Conservation (phyloP, 108 stramenopile genomes). For the Discostella pseudostelligera region DNA sequence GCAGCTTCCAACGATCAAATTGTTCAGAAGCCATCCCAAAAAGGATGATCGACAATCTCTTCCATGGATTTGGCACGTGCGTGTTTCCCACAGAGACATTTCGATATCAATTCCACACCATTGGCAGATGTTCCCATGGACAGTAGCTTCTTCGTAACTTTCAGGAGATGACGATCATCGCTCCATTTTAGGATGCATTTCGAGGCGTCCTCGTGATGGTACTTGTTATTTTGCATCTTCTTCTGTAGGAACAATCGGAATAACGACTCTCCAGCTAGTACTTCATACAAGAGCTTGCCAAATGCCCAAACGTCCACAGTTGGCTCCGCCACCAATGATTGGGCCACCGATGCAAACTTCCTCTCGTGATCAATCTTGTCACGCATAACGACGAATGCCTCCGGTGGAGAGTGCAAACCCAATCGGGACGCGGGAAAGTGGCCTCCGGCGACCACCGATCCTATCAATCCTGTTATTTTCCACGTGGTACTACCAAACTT, state of each 20-base stretch:
- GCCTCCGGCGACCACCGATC: constrained; percentile 49
- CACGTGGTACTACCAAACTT: constrained; percentile 69
- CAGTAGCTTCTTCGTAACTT: constrained; percentile 38
- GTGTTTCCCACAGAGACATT: constrained; percentile 50
- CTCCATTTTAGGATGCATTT: constrained; percentile 32
- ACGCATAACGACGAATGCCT: constrained; percentile 43
- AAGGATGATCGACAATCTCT: constrained; percentile 47
- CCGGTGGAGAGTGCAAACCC: constrained; percentile 63
- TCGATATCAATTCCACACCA: constrained; percentile 60
- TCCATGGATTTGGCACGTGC: constrained; percentile 48
- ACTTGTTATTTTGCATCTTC: constrained; percentile 23
- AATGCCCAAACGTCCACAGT: constrained; percentile 79
- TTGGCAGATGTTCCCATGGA: constrained; percentile 48
- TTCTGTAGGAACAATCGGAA: constrained; percentile 41
- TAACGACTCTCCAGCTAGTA: constrained; percentile 69
- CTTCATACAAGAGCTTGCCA: constrained; percentile 79
- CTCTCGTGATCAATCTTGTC: constrained; percentile 24
- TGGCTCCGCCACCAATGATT: constrained; percentile 34
- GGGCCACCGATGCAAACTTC: constrained; percentile 23
- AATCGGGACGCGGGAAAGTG: constrained; percentile 45
- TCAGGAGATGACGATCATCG: constrained; percentile 43
- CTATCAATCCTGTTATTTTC: constrained; percentile 64
- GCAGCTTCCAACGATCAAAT: no score
- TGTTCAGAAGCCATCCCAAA: no score
- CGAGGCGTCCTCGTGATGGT: constrained; percentile 16